Evolutionary conservation across 768 basidiomycete genomes (phyloP), one percentile per base, ranked within the genome.

Genomic region (Suillus hirtellus): DNA sequence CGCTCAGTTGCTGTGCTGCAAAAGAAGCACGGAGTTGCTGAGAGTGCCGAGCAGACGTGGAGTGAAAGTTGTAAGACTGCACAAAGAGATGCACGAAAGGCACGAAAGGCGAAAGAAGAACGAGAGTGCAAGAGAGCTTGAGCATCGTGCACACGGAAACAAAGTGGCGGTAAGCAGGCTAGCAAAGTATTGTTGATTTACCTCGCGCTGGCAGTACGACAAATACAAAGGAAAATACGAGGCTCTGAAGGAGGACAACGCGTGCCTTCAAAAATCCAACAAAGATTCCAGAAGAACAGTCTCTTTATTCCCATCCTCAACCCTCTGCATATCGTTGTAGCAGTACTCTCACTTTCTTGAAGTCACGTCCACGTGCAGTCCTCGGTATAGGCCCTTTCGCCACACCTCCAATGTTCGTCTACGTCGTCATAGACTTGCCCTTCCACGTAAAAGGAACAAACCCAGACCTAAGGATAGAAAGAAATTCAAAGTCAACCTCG

Each of bases 211-310:
- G 24, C 53, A 74, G 73, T 64, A 56, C 31, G 65, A 63, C 19
- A 67, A 69, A 9, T 66, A 72, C 58, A 75, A 59, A 62, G 71
- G 68, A 63, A 74, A 75, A 50, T 66, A 67, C 42, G 70, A 72
- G 46, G 69, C 69, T 1, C 53, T 75, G 1, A n/a, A 46, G 17
- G 27, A 55, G 2, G 64, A 72, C 46, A 60, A 44, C 38, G 63
- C 60, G 37, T 65, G 49, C n/a, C 60, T 47, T 17, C 65, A 21
- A 15, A 61, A 46, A 55, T 31, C 1, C 40, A 31, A 31, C 40
- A 42, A 60, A 40, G 46, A 65, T 64, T 31, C 37, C 49, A 2
- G 74, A 75, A 37, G 73, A 74, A 0, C 70, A 75, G 1, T 74
- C 74, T 0, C 54, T 74, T 60, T 76, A 31, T 31, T 31, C 5